A percentile compares a stretch with the other conserved stretches of the same genome.
Evolutionary conservation across 805 yeast genomes (phyloP).

Genomic region (Ascoidea tarda): DNA sequence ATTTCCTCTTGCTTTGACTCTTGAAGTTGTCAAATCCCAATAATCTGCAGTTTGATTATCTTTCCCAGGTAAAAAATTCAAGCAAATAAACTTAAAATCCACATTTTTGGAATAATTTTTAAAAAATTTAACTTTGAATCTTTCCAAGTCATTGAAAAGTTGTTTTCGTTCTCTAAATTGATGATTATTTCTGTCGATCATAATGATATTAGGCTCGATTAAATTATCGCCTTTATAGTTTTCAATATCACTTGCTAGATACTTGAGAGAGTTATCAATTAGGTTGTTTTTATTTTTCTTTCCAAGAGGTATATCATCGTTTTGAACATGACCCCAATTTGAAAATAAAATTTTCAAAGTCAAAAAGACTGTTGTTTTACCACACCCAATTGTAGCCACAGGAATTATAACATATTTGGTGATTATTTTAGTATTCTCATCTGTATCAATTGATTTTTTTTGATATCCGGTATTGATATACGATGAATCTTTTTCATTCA

Average conservation of each 20-base stretch:
- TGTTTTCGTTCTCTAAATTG: constrained; percentile 53
- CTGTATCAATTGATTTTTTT: background rate
- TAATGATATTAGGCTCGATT: constrained; percentile 31
- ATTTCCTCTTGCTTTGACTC: constrained; percentile 66
- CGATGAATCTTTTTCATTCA: background rate
- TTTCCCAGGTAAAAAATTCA: constrained; percentile 41
- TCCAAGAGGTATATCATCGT: constrained; percentile 50
- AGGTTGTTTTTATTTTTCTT: constrained; percentile 32
- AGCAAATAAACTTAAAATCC: constrained; percentile 42
- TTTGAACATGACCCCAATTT: constrained; percentile 64
- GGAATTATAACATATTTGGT: constrained; percentile 60
- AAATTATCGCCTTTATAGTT: constrained; percentile 16
- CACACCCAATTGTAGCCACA: constrained; percentile 87
- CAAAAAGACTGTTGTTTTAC: constrained; percentile 73
- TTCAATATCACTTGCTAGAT: constrained; percentile 9
- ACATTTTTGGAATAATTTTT: constrained; percentile 20
- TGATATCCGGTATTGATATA: background rate
- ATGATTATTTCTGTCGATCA: constrained; percentile 80
- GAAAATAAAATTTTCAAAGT: constrained; percentile 44
- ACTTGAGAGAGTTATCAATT: constrained; percentile 28
- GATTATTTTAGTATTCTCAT: constrained; percentile 15
- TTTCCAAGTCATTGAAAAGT: constrained; percentile 37
- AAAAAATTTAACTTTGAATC: constrained; percentile 28
- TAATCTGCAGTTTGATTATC: constrained; percentile 1
- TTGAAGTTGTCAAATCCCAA: constrained; percentile 36